These are phyloP conservation scores for Fragaria iinumae DNA, from an alignment of 306 rosid species.

Conservation along the genomic window DNA sequence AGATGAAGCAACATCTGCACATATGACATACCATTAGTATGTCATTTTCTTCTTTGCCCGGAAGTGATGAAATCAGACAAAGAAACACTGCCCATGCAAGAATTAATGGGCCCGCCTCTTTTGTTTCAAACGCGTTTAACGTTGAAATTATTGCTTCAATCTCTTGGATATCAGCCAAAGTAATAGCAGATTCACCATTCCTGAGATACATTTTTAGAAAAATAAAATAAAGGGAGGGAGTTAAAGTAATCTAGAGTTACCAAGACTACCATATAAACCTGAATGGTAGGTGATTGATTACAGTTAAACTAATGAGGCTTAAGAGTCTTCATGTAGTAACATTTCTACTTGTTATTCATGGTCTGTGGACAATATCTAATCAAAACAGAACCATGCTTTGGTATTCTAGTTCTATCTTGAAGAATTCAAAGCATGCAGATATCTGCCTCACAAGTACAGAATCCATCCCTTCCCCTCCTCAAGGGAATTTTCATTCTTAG, in stretches of 20 bases:
- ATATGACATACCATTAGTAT: conserved; percentile 56
- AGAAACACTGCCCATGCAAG: conserved; percentile 94
- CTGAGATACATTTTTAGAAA: conserved; percentile 42
- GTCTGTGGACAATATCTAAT: neutral
- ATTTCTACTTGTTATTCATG: neutral
- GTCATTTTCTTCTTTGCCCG: conserved; percentile 63
- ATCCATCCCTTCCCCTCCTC: neutral
- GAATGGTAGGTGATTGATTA: neutral
- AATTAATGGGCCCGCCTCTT: conserved; percentile 81
- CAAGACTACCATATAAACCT: conserved; percentile 18
- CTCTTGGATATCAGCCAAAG: conserved; percentile 69
- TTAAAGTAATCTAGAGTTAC: neutral
- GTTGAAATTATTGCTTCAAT: conserved; percentile 77
- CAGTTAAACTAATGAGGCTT: neutral
- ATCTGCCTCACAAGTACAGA: conserved; percentile 3
- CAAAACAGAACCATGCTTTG: conserved; percentile 7
- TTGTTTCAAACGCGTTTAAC: conserved; percentile 59
- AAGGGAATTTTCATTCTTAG: neutral
- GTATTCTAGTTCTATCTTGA: neutral
- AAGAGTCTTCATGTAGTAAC: neutral
- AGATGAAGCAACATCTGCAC: conserved; percentile 24
- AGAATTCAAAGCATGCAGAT: neutral
- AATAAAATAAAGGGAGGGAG: neutral
- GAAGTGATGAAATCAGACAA: conserved; percentile 76
- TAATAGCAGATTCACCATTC: conserved; percentile 48